Evolutionary conservation across 306 rosid species (phyloP), one percentile per base, ranked within the genome.

Genomic region (Vigna radiata): DNA sequence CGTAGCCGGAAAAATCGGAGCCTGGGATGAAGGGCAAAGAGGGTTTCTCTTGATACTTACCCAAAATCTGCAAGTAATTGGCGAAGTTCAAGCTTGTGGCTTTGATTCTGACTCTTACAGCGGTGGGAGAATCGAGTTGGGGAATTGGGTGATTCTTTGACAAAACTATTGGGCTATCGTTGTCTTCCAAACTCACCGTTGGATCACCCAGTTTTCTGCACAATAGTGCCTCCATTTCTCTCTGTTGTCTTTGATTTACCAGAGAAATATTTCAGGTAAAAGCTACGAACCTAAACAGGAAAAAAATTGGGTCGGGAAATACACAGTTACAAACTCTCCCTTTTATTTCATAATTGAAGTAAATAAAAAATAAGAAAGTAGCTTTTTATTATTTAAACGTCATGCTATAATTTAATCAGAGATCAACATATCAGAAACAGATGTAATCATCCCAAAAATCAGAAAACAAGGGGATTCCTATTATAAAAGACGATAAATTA

Each of bases 81-180:
- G 96, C 97, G 59, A 80, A 95, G 86, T 95, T 95, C 92, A 95
- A 89, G 88, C 98, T 95, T 25, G 97, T 88, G 25, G 96, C 97
- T 88, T 84, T 92, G 70, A 95, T 75, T 52, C 89, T 89, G 63
- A 95, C 93, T 77, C 97, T 88, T 17, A 92, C 96, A 0, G 96
- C 60, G 33, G 93, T 83, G 14, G 97, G 92, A 59, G 91, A 81
- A 8, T 76, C 54, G 58, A 95, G 68, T 64, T 81, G 76, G 15
- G 98, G 98, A 25, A 92, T 78, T 7, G 95, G 92, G 52, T 87
- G 87, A 21, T 62, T 83, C 72, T 77, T 87, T 0, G 85, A 85
- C 31, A 92, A 12, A 3, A 78, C 48, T 61, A 92, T 74, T 27
- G 98, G 87, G 77, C 84, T 87, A 15, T 77, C 66, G 2, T 49